Base-by-base conservation (phyloP, 176 grass and related monocot genomes). In the Dactylis glomerata region DNA sequence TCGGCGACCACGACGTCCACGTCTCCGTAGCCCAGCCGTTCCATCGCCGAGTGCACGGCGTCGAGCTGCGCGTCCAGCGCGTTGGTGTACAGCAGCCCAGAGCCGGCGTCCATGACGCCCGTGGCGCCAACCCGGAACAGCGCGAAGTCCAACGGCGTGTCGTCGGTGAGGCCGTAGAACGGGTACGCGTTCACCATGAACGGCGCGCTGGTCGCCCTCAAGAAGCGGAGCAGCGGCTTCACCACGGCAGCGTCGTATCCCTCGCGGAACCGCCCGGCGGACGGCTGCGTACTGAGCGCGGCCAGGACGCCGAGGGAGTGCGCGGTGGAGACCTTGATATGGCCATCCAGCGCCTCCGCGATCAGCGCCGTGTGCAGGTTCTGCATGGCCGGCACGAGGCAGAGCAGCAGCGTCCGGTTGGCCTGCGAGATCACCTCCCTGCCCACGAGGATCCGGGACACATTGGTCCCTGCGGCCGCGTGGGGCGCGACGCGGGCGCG, bases 151-250 rank as follows among this genome's bases (percentile, higher is more conserved):
- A 97, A 86, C 22, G 20, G 90, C 73, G 55, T 82, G 54, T 91
- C 91, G 52, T 13, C 9, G 15, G 82, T 51, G 87, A 84, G 84
- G 3, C 85, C 89, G 68, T 95, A 92, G 92, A 94, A 97, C 19
- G 95, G 95, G 89, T 97, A 94, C 10, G 84, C 90, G 66, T 92
- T 94, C 73, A 97, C 95, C 95, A 92, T 94, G 92, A 97, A 92
- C 3, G 92, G 88, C 31, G 88, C 83, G 68, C 36, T 80, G 2
- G 91, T 97, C 11, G 87, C 89, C 19, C 89, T 83, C 47, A 97
- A 85, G 89, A 97, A 97, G 75, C 26, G 27, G 41, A 97, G 95
- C 20, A 95, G 51, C 55, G 89, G 87, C 85, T 57, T 91, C 11
- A 93, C 58, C 46, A 85, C 49, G 38, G 58, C 92, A 7, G 50